A percentile compares a stretch with the other conserved stretches of the same genome.
Evolutionary conservation across 73 alveolate genomes (phyloP).

Genomic region (Blepharisma japonicum): DNA sequence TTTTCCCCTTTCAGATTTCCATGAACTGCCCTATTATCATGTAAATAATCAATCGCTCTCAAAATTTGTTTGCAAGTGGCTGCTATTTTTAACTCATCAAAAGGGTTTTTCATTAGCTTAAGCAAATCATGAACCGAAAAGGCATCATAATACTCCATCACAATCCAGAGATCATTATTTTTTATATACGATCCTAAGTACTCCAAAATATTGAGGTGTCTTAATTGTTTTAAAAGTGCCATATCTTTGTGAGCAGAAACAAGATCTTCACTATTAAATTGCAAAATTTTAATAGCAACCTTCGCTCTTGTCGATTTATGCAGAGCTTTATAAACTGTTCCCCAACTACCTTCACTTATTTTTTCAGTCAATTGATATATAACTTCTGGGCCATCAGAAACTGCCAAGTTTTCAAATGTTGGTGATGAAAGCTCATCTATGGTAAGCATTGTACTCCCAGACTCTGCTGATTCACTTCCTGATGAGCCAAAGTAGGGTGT

Average conservation of each 20-base stretch:
- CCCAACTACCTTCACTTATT: conserved; percentile 26
- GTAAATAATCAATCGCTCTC: conserved; percentile 39
- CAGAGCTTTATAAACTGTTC: not conserved
- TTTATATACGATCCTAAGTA: conserved; percentile 79
- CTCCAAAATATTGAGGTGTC: conserved; percentile 64
- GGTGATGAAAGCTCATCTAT: too few relatives aligned
- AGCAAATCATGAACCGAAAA: too few relatives aligned
- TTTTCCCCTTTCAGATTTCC: conserved; percentile 77
- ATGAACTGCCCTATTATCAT: conserved; percentile 52
- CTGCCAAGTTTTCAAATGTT: too few relatives aligned
- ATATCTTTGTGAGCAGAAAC: not conserved
- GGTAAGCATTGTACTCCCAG: too few relatives aligned
- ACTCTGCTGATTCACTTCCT: too few relatives aligned
- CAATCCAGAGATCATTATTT: conserved; percentile 92
- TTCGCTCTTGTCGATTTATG: not conserved
- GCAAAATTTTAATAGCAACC: not conserved
- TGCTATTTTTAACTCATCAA: conserved; percentile 26
- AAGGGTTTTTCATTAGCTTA: conserved; percentile 26
- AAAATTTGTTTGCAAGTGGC: conserved; percentile 37
- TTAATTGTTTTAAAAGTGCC: not conserved
- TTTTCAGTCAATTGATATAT: not conserved
- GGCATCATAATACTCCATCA: conserved; percentile 58
- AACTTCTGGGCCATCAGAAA: too few relatives aligned
- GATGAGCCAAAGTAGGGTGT: too few relatives aligned
- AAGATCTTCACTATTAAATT: not conserved